phyloP scores from a whole-genome alignment of 352 stramenopile genomes.

The Peronosclerospora sorghi region DNA sequence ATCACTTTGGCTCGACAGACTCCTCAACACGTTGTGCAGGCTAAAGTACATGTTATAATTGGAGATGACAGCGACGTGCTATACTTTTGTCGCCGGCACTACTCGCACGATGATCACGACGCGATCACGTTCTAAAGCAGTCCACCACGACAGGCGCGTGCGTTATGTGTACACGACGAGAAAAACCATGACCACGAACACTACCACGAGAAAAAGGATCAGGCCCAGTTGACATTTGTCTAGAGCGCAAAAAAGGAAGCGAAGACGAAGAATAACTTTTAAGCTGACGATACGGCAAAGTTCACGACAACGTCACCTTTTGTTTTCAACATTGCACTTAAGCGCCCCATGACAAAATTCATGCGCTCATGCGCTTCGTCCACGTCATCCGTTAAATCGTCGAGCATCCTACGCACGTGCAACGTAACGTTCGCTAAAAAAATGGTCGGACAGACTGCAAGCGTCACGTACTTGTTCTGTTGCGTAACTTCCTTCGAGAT shows the following conservation, averaged over 20 bases:
- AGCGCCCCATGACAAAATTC: constrained; percentile 73
- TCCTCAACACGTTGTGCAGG: constrained; percentile 1
- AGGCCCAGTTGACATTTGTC: constrained; percentile 71
- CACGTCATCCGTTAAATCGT: constrained; percentile 59
- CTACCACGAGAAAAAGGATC: constrained; percentile 55
- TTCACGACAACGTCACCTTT: constrained; percentile 56
- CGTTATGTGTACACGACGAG: constrained; percentile 76
- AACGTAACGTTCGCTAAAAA: background rate
- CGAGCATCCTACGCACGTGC: constrained; percentile 44
- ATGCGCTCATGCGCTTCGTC: constrained; percentile 69
- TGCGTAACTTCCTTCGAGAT: constrained; percentile 62
- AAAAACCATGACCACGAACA: constrained; percentile 68
- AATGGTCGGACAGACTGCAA: background rate
- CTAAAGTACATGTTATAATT: constrained; percentile 20
- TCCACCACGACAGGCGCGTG: background rate
- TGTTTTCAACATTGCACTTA: constrained; percentile 69
- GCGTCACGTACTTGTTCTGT: constrained; percentile 53
- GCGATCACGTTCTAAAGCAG: background rate
- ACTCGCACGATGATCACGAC: background rate
- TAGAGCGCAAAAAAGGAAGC: constrained; percentile 8
- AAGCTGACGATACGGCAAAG: background rate
- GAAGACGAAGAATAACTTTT: background rate
- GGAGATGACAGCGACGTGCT: constrained; percentile 1
- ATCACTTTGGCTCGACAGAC: too few relatives aligned
- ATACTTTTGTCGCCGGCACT: constrained; percentile 8